Conservation (phyloP, 257 asterid genomes). For the Solanum piurae region DNA sequence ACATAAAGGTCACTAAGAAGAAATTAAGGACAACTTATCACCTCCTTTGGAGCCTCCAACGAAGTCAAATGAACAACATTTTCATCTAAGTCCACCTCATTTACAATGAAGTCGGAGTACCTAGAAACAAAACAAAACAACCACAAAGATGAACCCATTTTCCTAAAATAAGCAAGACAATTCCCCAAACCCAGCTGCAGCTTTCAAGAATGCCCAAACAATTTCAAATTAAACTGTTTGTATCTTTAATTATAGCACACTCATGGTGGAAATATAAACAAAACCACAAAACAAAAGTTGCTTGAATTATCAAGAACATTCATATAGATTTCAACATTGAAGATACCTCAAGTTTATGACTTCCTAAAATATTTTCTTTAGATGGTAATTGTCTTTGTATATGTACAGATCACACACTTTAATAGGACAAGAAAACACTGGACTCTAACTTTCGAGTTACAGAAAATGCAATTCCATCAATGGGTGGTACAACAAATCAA, state of each 20-base stretch:
- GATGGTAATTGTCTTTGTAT: background rate
- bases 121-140: conserved; percentile 25
- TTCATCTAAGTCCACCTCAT: conserved; percentile 87
- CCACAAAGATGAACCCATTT: background rate
- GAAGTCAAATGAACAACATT: conserved; percentile 68
- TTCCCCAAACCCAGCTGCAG: background rate
- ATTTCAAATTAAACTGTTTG: background rate
- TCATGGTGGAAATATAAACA: background rate
- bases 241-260: background rate
- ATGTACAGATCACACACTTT: background rate
- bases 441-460: background rate
- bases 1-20: background rate
- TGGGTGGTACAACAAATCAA: background rate
- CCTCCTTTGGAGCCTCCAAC: conserved; percentile 68
- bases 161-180: background rate
- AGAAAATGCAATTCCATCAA: background rate
- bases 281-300: background rate
- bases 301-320: background rate
- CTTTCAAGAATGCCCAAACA: background rate
- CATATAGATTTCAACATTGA: background rate
- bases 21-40: conserved; percentile 8
- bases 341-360: background rate
- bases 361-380: background rate
- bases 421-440: background rate
- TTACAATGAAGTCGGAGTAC: conserved; percentile 91